Base-by-base conservation (phyloP, 805 yeast genomes). In the Brettanomyces naardenensis region DNA sequence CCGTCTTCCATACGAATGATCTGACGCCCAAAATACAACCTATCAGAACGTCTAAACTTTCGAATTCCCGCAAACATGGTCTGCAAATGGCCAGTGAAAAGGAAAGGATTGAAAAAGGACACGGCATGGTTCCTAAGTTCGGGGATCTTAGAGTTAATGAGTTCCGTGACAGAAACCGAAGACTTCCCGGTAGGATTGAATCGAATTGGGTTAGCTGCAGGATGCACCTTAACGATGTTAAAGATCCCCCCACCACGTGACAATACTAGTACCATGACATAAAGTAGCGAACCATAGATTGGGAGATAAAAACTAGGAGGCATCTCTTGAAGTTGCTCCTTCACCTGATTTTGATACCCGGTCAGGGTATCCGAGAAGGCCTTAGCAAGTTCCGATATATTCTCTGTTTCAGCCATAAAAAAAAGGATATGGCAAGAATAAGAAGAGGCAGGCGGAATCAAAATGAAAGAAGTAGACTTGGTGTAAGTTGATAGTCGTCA, bases 71-170 rank as follows among this genome's bases (percentile, higher is more conserved):
- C 75, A 51, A 75, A 78, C 54, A 81, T 52, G 2, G 95, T 87
- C 58, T 89, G 96, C 20, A 85, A 59, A 39, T 80, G 71, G 19
- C 95, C 95, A 42, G 77, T 77, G 56, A 75, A 75, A 21, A 81
- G 56, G 3, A 71, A 58, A 6, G 92, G 92, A 44, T 75, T 71
- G 53, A 80, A 62, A 56, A 73, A 61, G 47, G 80, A 69, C 47
- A 66, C 66, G 28, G 75, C 54, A 6, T 69, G 68, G 34, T 72
- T 52, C 27, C 56, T 53, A 40, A 79, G 65, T 7, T 62, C 73
- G 1, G 79, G 75, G 3, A 56, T 36, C 9, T 44, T 35, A 19
- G 37, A 11, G 23, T 49, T 29, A 13, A 56, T 50, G 25, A 58
- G 42, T 3, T 49, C 51, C n/a, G 50, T 42, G n/a, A 44, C 39